Percentiles rank a stretch among this genome's conserved stretches.
Evolutionary conservation across 2,329 filamentous ascomycete genomes (phyloP).

Genomic region (Tetracladium maxilliforme): DNA sequence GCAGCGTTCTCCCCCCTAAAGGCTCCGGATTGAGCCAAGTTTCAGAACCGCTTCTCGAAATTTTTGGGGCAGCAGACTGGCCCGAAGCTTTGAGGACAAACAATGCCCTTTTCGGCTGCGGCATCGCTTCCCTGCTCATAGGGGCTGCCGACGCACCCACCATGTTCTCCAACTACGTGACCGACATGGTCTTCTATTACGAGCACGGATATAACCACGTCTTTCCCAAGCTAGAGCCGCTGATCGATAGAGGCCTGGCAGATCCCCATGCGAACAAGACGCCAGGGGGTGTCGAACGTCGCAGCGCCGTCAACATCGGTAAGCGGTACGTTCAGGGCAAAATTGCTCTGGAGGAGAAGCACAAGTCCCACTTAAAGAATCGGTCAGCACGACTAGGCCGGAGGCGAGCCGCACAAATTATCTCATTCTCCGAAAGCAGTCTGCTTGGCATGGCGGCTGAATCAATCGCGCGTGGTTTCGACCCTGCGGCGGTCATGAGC

Average conservation of each 20-base stretch:
- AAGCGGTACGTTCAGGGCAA: constrained; percentile 10
- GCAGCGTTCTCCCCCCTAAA: no score
- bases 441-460: constrained; percentile 25
- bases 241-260: constrained; percentile 4
- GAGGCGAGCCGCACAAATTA: constrained; percentile 7
- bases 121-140: constrained; percentile 9
- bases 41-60: no score
- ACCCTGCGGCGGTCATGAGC: constrained; percentile 8
- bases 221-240: constrained; percentile 9
- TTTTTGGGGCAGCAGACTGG: no score
- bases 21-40: no score
- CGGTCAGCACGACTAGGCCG: constrained; percentile 7
- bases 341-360: constrained; percentile 8
- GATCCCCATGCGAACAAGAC: constrained; percentile 4
- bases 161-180: constrained; percentile 11
- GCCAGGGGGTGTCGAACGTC: constrained; percentile 7
- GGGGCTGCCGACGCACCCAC: constrained; percentile 9
- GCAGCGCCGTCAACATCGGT: constrained; percentile 5
- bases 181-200: constrained; percentile 12
- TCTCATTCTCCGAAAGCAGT: constrained; percentile 17
- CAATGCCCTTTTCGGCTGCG: constrained; percentile 9
- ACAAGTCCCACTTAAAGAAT: constrained; percentile 6
- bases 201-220: constrained; percentile 11
- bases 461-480: constrained; percentile 9
- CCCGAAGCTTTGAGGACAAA: constrained; percentile 8